Evolutionary conservation across 768 basidiomycete species (phyloP).

Genomic region (Lentinula sp.): DNA sequence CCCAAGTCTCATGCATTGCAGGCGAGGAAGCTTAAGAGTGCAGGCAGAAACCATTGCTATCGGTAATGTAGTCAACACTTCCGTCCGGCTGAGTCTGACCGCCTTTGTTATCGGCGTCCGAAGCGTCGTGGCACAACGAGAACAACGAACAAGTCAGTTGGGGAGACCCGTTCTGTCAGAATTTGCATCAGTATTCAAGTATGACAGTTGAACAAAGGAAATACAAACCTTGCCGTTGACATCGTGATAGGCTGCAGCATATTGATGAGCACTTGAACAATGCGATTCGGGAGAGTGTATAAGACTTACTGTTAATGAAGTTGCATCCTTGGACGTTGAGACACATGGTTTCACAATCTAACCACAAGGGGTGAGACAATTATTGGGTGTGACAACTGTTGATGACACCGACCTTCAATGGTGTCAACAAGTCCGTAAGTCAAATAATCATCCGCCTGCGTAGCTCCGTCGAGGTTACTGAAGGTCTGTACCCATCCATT

Average conservation of each 20-base stretch:
- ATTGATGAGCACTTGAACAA: background rate
- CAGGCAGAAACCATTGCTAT: constrained; percentile 37
- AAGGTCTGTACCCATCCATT: constrained; percentile 20
- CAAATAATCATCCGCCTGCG: constrained; percentile 25
- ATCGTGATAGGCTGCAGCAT: constrained; percentile 25
- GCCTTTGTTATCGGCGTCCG: constrained; percentile 33
- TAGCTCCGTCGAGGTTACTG: constrained; percentile 23
- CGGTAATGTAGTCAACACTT: constrained; percentile 31
- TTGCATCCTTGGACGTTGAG: constrained; percentile 22
- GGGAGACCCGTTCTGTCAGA: constrained; percentile 24
- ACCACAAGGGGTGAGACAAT: background rate
- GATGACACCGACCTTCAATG: constrained; percentile 16
- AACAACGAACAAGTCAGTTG: constrained; percentile 30
- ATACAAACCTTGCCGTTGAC: constrained; percentile 27
- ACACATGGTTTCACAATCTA: constrained; percentile 28
- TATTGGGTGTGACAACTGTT: too few relatives aligned
- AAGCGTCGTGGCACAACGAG: constrained; percentile 26
- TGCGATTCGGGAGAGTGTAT: background rate
- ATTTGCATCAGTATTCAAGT: background rate
- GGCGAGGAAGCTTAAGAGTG: too few relatives aligned
- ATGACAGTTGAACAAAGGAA: background rate
- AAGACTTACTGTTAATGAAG: constrained; percentile 26
- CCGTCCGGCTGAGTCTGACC: constrained; percentile 39
- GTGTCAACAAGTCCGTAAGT: constrained; percentile 31
- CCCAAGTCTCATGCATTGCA: too few relatives aligned